phyloP scores from a whole-genome alignment of 2,329 filamentous ascomycete genomes.

The Fusarium sp. region DNA sequence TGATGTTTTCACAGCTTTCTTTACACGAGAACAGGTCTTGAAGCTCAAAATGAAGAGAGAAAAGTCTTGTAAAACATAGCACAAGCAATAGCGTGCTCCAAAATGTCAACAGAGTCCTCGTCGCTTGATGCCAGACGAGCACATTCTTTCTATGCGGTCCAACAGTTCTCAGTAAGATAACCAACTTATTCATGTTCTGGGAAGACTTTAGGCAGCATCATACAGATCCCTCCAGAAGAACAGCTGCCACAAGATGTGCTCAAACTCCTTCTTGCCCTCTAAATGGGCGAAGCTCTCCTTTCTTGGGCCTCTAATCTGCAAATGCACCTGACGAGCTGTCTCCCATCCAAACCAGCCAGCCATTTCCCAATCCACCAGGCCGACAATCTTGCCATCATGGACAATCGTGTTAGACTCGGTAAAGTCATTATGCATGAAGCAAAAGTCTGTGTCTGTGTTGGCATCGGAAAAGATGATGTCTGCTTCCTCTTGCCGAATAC shows the following conservation, averaged over 20 bases:
- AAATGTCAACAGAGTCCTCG: slow-evolving; percentile 60
- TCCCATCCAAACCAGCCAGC: slow-evolving; percentile 55
- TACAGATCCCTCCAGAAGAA: slow-evolving; percentile 18
- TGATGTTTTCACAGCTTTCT: slow-evolving; percentile 55
- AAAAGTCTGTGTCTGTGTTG: slow-evolving; percentile 45
- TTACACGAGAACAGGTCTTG: slow-evolving; percentile 54
- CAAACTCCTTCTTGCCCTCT: not conserved
- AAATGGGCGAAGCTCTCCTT: slow-evolving; percentile 43
- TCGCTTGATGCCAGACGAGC: slow-evolving; percentile 43
- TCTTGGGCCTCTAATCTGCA: slow-evolving; percentile 42
- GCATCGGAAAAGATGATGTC: slow-evolving; percentile 51
- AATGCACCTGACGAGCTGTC: slow-evolving; percentile 49
- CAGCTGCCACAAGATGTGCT: not conserved
- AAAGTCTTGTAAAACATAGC: slow-evolving; percentile 58
- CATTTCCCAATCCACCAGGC: slow-evolving; percentile 61
- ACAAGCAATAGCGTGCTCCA: slow-evolving; percentile 54
- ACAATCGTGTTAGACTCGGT: slow-evolving; percentile 57
- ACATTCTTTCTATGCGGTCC: no score
- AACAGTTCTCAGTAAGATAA: no score
- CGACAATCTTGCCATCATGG: slow-evolving; percentile 56
- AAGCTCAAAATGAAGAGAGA: slow-evolving; percentile 60
- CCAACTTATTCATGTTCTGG: no score
- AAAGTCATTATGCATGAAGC: slow-evolving; percentile 60
- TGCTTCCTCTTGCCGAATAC: slow-evolving; percentile 53
- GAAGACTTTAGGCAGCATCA: not conserved